Base-by-base conservation (phyloP, 148 eudicot genomes). In the Amaranthus cruentus region DNA sequence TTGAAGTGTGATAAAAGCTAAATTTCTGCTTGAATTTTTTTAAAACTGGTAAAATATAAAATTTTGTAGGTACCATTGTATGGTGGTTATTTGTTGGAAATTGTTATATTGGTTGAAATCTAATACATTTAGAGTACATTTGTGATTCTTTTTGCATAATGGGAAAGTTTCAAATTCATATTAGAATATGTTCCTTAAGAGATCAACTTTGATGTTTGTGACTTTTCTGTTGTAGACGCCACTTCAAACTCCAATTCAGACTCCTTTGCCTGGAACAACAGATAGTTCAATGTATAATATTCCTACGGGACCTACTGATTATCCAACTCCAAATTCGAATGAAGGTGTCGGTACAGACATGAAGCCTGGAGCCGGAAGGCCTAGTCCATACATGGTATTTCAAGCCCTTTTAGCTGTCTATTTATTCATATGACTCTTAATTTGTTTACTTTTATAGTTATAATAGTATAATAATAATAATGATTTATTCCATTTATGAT, bases 241-340 rank as follows among this genome's bases (percentile, higher is more conserved):
- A 3, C 50, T 83, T 81, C 96, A 89, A 77, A 93, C 98, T 66
- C 97, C 98, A 4, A 81, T 88, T 69, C 97, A 83, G 70, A 93
- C 98, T 47, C 98, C 96, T 67, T 67, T 89, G 58, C 91, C 98
- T 12, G 97, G 95, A 58, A 89, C 90, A 7, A 84, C 79, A 43
- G 98, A 94, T 75, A 88, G 78, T 83, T 85, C 96, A n/a, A 73
- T 83, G 80, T 94, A 81, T 62, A 94, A 89, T 75, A 90, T 88
- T 67, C 91, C 93, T 56, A 88, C 96, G 47, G 96, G 91, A 21
- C 88, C 88, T 18, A 84, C 77, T 60, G 97, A 91, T 64, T 91
- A 89, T 82, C 62, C 93, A 62, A 66, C 95, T 75, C 83, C 83
- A 21, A 62, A 14, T 62, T 71, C 85, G 9, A 74, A 84, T 75